Conservation (phyloP, 2,329 filamentous ascomycete species). For the Elsinoe ampelina region DNA sequence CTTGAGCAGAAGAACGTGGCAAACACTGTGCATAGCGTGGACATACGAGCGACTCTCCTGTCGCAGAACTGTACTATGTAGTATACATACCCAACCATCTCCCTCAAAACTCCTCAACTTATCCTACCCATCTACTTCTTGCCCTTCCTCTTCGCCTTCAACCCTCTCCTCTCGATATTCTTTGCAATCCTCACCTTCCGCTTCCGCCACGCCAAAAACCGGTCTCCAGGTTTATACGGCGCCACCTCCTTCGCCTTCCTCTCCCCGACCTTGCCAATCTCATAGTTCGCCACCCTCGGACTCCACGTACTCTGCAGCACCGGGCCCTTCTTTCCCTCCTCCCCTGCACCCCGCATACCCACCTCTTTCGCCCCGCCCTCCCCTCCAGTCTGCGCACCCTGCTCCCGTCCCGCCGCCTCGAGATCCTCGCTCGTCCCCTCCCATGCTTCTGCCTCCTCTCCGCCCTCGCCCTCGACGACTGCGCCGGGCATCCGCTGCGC, state of each 20-base stretch:
- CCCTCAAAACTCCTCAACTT: too few species aligned
- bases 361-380: conserved; percentile 17
- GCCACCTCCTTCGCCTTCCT: conserved; percentile 48
- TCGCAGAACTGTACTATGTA: conserved; percentile 12
- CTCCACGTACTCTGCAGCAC: conserved; percentile 6
- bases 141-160: conserved; percentile 13
- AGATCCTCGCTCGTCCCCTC: conserved; percentile 17
- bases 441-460: neutral
- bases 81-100: neutral
- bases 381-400: neutral
- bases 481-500: conserved; percentile 34
- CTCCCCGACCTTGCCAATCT: conserved; percentile 56
- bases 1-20: neutral
- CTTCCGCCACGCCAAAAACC: conserved; percentile 59
- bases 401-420: neutral
- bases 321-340: conserved; percentile 13
- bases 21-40: conserved; percentile 5
- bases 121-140: neutral
- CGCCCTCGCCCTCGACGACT: neutral
- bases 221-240: conserved; percentile 48
- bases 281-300: conserved; percentile 47
- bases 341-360: conserved; percentile 19
- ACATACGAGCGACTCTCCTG: neutral
- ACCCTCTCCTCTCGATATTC: conserved; percentile 45
- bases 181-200: conserved; percentile 40